Evolutionary conservation across 1,139 yeast genomes (phyloP), one percentile per base, ranked within the genome.

Genomic region (Nakaseomyces kungkrabaensis): DNA sequence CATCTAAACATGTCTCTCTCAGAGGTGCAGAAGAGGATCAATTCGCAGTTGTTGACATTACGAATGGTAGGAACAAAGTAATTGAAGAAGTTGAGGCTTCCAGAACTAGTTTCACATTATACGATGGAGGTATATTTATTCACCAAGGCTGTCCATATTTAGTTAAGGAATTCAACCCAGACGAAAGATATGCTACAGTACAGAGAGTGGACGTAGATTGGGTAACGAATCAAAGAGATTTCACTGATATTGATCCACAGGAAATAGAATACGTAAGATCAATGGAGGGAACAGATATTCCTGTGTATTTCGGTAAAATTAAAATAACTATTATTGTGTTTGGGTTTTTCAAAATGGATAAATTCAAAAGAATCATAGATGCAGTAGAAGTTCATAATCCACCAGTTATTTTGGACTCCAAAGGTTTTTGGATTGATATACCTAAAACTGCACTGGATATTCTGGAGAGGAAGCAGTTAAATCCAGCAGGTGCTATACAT

Each of bases 51-150:
- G 94, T 90, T 22, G 97, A 90, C 65, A 76, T 82, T 26, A 88
- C 97, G 0, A 79, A 83, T 58, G 79, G 79, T 33, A 69, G 89
- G 51, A 85, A 86, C 62, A 69, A 76, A 4, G 82, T 92, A 1
- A 82, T 92, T 45, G 99, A 92, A 67, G 92, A 85, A 58, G 78
- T 92, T n/a, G 98, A 92, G 62, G 85, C 85, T 2, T 82, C 87
- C 46, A 75, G 98, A 58, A 87, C 95, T 0, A 82, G 90, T 48
- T 92, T 92, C 63, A 88, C 97, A 0, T 65, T 92, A 1, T 94
- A 94, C 64, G 97, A 92, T 65, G 99, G 98, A 0, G 98, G 95
- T 0, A 89, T 92, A 1, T 89, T 86, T 58, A 76, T 92, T 46
- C 97, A 92, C 62, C 97, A 92, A 66, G 99, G 99, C 3, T 75